Base-by-base conservation (phyloP, 169 alveolate species). In the Plasmodium knowlesi region DNA sequence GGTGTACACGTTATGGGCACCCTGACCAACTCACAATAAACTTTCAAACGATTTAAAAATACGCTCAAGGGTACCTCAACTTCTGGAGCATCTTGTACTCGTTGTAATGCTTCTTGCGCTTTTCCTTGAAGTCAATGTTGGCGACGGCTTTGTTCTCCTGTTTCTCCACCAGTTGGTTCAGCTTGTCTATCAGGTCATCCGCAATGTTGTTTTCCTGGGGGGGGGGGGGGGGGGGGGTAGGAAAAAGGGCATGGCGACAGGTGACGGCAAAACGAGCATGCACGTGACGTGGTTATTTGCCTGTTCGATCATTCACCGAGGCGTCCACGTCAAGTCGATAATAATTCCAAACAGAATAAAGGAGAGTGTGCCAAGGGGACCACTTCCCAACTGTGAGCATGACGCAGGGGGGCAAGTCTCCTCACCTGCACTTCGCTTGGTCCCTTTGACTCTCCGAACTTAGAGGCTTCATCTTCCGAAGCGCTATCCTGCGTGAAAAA, bases 401-500 rank as follows among this genome's bases (percentile, higher is more conserved):
- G 46, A 32, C 28, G 39, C 30, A 34, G 39, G 22, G 39, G 30
- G 30, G 16, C 1, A 46, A 46, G 5, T 25, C 37, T 6, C 37
- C 76, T 67, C 67, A 86, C 93, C 79, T 50, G 84, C 25, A 76
- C 93, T 89, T 89, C 90, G 41, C 34, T 34, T 70, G 25, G 74
- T 82, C 92, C 92, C 84, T 91, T 91, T n/a, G 88, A 28, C 28
- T 91, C 95, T 32, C 95, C 95, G 74, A 43, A 34, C 43, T 91
- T 91, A 6, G 95, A 82, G 9, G 92, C 81, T 91, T 91, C 95
- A 91, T 91, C 95, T 82, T 91, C 95, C 28, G 95, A 91, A 30
- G 92, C 95, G 50, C 95, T 91, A 82, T 91, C 95, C 95, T 91
- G 57, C 72, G 34, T 79, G 9, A 28, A 70, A 70, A 70, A 70